Percentiles rank a stretch among this genome's conserved stretches.
These are phyloP conservation scores for Dicorynia guianensis DNA, from an alignment of 306 rosid genomes.

Conservation along the genomic window DNA sequence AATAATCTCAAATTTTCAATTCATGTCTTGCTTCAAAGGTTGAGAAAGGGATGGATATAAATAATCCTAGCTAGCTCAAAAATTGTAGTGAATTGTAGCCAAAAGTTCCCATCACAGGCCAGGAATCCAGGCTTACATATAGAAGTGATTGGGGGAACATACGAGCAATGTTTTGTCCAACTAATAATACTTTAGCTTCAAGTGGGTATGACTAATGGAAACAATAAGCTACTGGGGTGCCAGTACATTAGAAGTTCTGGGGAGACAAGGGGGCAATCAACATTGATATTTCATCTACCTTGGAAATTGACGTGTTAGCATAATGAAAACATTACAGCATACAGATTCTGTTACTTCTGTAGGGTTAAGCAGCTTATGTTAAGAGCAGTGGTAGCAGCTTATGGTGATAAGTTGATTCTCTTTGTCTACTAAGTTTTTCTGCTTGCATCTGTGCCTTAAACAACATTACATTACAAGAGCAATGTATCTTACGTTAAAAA, in stretches of 20 bases:
- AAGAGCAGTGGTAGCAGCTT: conserved; percentile 9
- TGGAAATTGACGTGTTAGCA: conserved; percentile 52
- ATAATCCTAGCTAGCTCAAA: conserved; percentile 34
- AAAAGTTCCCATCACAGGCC: conserved; percentile 41
- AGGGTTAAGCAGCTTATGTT: conserved; percentile 27
- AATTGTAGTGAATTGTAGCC: conserved; percentile 28
- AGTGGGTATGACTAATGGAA: conserved; percentile 35
- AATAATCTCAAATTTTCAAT: conserved; percentile 20
- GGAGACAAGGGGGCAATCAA: conserved; percentile 53
- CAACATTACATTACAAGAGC: conserved; percentile 45
- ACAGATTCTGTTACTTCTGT: conserved; percentile 20
- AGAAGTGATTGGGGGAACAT: conserved; percentile 32
- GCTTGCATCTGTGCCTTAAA: conserved; percentile 37
- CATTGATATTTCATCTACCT: conserved; percentile 41
- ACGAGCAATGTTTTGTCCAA: conserved; percentile 35
- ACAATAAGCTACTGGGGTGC: conserved; percentile 38
- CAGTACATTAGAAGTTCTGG: conserved; percentile 40
- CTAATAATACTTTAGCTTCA: conserved; percentile 27
- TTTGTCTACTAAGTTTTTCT: conserved; percentile 45
- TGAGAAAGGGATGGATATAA: conserved; percentile 27
- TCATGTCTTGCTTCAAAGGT: conserved; percentile 41
- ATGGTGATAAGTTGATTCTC: conserved; percentile 41
- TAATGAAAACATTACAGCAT: conserved; percentile 36
- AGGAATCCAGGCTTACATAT: conserved; percentile 49
- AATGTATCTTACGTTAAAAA: conserved; percentile 41